These are phyloP conservation scores for Tylopilus vinaceipallidus DNA, from an alignment of 768 basidiomycete species.

Conservation along the genomic window DNA sequence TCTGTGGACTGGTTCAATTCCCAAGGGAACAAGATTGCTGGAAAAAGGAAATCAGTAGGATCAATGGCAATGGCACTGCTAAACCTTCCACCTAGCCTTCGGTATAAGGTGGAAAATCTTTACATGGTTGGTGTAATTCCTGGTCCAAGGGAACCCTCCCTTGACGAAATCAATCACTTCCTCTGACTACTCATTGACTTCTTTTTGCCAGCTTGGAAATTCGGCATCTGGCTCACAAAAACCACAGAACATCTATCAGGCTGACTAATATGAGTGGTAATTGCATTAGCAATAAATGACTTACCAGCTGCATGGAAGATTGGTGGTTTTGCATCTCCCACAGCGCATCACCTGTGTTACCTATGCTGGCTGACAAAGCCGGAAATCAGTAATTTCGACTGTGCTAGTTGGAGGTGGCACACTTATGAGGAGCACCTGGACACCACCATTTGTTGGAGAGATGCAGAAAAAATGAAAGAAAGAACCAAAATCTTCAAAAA, in stretches of 20 bases:
- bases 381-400: background rate
- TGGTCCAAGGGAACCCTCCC: background rate
- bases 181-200: background rate
- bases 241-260: background rate
- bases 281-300: background rate
- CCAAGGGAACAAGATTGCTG: background rate
- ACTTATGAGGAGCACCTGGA: background rate
- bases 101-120: background rate
- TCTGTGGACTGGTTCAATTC: background rate
- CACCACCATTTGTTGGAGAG: background rate
- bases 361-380: background rate
- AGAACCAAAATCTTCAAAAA: background rate
- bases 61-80: background rate
- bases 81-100: background rate
- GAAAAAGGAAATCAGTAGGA: background rate
- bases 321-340: background rate
- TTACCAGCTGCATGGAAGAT: background rate
- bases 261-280: background rate
- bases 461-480: background rate
- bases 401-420: background rate
- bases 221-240: background rate
- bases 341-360: background rate
- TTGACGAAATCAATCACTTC: background rate
- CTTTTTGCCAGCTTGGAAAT: background rate
- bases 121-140: background rate